Conservation (phyloP, 768 basidiomycete genomes). For the Sarcodon aspratus region DNA sequence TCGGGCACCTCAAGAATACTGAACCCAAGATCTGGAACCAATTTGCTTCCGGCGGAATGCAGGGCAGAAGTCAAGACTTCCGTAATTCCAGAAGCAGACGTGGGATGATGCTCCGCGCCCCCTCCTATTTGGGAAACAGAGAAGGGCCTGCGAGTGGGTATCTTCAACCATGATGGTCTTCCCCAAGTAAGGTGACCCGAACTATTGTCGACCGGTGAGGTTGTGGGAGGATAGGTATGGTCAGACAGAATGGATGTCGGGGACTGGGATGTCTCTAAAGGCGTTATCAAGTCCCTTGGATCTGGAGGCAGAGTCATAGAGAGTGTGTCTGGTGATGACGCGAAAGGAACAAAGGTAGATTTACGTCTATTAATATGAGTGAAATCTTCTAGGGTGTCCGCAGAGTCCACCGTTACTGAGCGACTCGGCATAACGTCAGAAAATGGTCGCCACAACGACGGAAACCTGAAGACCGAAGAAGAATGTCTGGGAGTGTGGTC, state of each 20-base stretch:
- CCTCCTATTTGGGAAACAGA: constrained; percentile 1
- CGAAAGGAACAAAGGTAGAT: constrained; percentile 49
- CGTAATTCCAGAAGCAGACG: constrained; percentile 29
- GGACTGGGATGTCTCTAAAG: constrained; percentile 3
- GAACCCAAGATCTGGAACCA: constrained; percentile 46
- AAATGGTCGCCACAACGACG: constrained; percentile 58
- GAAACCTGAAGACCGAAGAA: constrained; percentile 45
- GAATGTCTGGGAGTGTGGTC: constrained; percentile 14
- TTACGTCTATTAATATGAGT: constrained; percentile 55
- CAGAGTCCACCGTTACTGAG: constrained; percentile 18
- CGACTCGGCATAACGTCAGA: constrained; percentile 36
- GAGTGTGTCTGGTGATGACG: constrained; percentile 25
- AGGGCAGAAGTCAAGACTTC: constrained; percentile 47
- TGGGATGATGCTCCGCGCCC: constrained; percentile 9
- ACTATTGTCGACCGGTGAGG: constrained; percentile 33
- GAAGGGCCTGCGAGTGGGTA: constrained; percentile 17
- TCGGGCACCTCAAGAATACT: constrained; percentile 76
- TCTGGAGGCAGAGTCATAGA: constrained; percentile 1
- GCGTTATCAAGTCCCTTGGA: constrained; percentile 7
- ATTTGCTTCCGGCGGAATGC: constrained; percentile 14
- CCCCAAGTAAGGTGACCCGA: constrained; percentile 48
- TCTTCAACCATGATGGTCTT: constrained; percentile 61
- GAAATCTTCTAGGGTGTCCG: constrained; percentile 45
- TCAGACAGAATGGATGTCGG: constrained; percentile 22
- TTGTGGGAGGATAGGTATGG: constrained; percentile 78